phyloP scores from a whole-genome alignment of 2,329 filamentous ascomycete genomes.

The Aspergillus sclerotialis region DNA sequence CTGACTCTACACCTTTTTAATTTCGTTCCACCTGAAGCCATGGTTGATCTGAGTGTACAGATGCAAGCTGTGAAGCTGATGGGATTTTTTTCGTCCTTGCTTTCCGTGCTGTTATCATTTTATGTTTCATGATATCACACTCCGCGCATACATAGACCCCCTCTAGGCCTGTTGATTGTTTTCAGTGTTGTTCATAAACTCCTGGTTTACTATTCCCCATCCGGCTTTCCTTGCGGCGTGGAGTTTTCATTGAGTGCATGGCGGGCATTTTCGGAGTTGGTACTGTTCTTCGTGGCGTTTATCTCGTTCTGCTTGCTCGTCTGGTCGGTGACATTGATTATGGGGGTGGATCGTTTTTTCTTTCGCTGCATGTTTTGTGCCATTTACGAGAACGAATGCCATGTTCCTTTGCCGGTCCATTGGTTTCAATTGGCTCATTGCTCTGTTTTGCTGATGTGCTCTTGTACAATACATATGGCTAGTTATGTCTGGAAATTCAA shows the following conservation, averaged over 20 bases:
- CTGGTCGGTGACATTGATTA: constrained; percentile 4
- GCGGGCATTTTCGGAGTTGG: constrained; percentile 19
- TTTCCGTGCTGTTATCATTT: too few species aligned
- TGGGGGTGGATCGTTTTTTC: constrained; percentile 4
- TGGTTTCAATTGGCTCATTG: constrained; percentile 2
- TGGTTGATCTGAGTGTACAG: too few species aligned
- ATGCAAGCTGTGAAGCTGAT: too few species aligned
- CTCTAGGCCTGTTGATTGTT: too few species aligned
- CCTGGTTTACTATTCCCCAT: background rate
- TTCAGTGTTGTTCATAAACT: constrained; percentile 1
- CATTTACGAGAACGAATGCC: background rate
- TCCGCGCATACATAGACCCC: too few species aligned
- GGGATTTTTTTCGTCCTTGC: too few species aligned
- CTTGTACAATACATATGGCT: constrained; percentile 3
- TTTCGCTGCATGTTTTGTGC: constrained; percentile 2
- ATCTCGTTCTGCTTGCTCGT: constrained; percentile 5
- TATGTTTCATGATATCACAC: too few species aligned
- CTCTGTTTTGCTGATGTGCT: constrained; percentile 4
- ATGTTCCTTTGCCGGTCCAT: constrained; percentile 4
- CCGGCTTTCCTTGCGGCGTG: background rate
- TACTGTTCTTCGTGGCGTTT: constrained; percentile 10
- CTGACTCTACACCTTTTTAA: background rate
- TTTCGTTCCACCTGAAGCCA: constrained; percentile 1
- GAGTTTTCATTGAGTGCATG: constrained; percentile 14
- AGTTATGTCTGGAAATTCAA: constrained; percentile 1